Percentiles rank a stretch among this genome's conserved stretches.
Conservation (phyloP, 2,329 filamentous ascomycete genomes). For the Balansia obtecta region DNA sequence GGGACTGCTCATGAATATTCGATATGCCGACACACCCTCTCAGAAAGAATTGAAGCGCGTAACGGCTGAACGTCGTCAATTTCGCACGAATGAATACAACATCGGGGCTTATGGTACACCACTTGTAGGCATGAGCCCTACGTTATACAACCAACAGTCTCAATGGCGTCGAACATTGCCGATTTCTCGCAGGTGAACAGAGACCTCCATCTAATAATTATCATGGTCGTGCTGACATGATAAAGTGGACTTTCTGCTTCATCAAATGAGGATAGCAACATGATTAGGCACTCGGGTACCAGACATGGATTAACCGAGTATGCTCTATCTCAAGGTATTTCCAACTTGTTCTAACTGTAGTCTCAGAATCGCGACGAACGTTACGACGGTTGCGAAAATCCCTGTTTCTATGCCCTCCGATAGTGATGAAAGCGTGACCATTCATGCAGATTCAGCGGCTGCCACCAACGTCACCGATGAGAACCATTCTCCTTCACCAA, state of each 20-base stretch:
- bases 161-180: slow-evolving; percentile 24
- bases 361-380: slow-evolving; percentile 25
- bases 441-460: slow-evolving; percentile 36
- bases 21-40: slow-evolving; percentile 90
- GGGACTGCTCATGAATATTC: slow-evolving; percentile 77
- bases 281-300: slow-evolving; percentile 18
- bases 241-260: slow-evolving; percentile 16
- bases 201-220: background rate
- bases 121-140: slow-evolving; percentile 40
- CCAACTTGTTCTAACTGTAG: slow-evolving; percentile 21
- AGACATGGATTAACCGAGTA: slow-evolving; percentile 25
- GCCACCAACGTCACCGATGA: slow-evolving; percentile 24
- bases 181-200: slow-evolving; percentile 19
- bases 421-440: slow-evolving; percentile 41
- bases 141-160: slow-evolving; percentile 23
- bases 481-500: slow-evolving; percentile 35
- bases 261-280: slow-evolving; percentile 16
- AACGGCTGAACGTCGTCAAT: slow-evolving; percentile 87
- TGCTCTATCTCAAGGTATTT: slow-evolving; percentile 14
- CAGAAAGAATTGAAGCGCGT: slow-evolving; percentile 96
- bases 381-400: slow-evolving; percentile 27
- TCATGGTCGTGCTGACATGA: slow-evolving; percentile 4
- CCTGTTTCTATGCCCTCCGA: slow-evolving; percentile 32
- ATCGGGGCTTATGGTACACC: slow-evolving; percentile 55
- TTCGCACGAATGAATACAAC: slow-evolving; percentile 92